phyloP scores from a whole-genome alignment of 2,329 filamentous ascomycete genomes.

The Teratosphaeria viscida region DNA sequence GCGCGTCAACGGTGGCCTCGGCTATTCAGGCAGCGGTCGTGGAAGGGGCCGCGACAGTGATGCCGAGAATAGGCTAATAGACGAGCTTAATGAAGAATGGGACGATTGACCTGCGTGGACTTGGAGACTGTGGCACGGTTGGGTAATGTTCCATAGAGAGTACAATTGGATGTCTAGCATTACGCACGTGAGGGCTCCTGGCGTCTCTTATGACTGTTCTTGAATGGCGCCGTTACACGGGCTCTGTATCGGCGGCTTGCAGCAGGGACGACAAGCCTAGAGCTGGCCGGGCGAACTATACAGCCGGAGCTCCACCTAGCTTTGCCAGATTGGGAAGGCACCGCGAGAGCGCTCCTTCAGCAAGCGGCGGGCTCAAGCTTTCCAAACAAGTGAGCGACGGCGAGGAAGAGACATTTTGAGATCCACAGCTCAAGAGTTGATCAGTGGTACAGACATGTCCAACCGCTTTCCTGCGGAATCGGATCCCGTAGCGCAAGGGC shows the following conservation, averaged over 20 bases:
- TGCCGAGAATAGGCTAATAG: constrained; percentile 87
- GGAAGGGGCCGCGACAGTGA: constrained; percentile 45
- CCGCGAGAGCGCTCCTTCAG: not conserved
- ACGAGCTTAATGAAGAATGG: constrained; percentile 95
- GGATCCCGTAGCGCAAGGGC: too few relatives aligned
- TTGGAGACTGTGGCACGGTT: not conserved
- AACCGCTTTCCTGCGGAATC: too few relatives aligned
- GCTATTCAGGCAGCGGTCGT: constrained; percentile 35
- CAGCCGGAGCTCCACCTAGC: not conserved
- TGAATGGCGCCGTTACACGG: too few relatives aligned
- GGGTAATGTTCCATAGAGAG: not conserved
- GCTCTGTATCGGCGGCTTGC: too few relatives aligned
- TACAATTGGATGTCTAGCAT: not conserved
- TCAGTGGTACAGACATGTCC: not conserved
- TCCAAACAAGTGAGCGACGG: not conserved
- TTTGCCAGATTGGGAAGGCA: not conserved
- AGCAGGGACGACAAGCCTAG: not conserved
- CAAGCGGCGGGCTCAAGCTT: not conserved
- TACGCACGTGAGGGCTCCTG: not conserved
- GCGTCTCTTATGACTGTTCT: not conserved
- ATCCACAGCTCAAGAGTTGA: not conserved
- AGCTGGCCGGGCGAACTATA: not conserved
- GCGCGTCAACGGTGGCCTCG: constrained; percentile 45
- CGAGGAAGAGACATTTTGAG: not conserved
- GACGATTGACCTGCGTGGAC: constrained; percentile 48